Evolutionary conservation across 2,329 filamentous ascomycete species (phyloP), one percentile per base, ranked within the genome.

Genomic region (Onygenales sp.): DNA sequence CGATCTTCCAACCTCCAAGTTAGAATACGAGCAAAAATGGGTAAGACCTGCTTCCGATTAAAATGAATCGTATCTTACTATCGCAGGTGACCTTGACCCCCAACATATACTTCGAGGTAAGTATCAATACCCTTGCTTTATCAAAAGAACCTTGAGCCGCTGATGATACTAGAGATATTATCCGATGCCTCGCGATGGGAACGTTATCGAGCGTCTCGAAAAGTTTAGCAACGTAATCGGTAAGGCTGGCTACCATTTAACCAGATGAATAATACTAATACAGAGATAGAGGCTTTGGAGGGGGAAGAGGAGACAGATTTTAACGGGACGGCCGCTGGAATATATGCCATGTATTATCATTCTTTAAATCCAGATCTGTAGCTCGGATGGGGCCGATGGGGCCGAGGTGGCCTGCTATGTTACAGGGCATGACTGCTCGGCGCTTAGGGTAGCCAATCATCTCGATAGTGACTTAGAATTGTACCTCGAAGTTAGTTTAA

Each of bases 221-320:
- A 49, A 27, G 27, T 52, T 56, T 41, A 56, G 46, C 32, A 38
- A 41, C 8, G 43, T 56, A 45, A 54, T 56, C n/a, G 55, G 55
- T 56, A 39, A 56, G 52, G 17, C 7, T 31, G 6, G 33, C 33
- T 31, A n/a, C 14, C 38, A 41, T 32, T 44, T 10, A 17, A 49
- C 13, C 2, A 7, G 17, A 51, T 21, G 11, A 13, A 33, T 44
- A 36, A 51, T 39, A 50, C 32, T 39, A 39, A 39, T 32, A 50
- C 17, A 5, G 9, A 13, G 14, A n/a, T 43, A 51, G 48, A 51
- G 17, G 38, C 41, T 8, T 27, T 51, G 27, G 48, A 43, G 39
- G 48, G 48, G 4, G 48, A 43, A n/a, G n/a, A 43, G 11, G 31
- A 31, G 14, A 36, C 39, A 31, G 38, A 51, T 38, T 51, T 43